A percentile compares a stretch with the other conserved stretches of the same genome.
These are phyloP conservation scores for Collybiopsis luxurians DNA, from an alignment of 768 basidiomycete genomes.

Conservation along the genomic window DNA sequence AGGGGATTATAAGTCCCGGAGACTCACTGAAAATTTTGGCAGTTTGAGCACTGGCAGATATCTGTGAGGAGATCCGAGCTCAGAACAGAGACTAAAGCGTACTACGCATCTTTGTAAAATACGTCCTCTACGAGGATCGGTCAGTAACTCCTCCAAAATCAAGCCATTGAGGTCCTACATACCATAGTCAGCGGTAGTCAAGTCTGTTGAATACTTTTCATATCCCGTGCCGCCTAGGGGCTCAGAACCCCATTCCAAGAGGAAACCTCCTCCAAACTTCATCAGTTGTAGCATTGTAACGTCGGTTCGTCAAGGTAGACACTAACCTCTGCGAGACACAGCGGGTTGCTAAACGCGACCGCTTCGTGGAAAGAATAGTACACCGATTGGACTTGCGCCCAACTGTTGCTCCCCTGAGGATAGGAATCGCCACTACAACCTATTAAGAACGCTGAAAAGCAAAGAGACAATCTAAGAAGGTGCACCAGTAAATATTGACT, in stretches of 20 bases:
- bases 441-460: neutral
- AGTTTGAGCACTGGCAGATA: conserved; percentile 45
- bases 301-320: neutral
- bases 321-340: conserved; percentile 48
- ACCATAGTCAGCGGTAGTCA: conserved; percentile 45
- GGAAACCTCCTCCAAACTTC: conserved; percentile 49
- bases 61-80: too few relatives aligned
- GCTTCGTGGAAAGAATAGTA: conserved; percentile 44
- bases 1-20: conserved; percentile 9
- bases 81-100: conserved; percentile 10
- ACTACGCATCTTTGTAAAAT: conserved; percentile 55
- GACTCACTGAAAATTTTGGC: conserved; percentile 48
- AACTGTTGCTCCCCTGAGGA: conserved; percentile 44
- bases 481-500: conserved; percentile 49
- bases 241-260: conserved; percentile 41
- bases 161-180: neutral
- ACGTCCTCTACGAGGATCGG: conserved; percentile 36
- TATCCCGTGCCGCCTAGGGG: conserved; percentile 46
- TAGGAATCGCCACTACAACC: conserved; percentile 45
- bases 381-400: conserved; percentile 48
- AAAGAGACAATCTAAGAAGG: neutral
- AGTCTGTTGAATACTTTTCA: conserved; percentile 42
- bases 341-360: conserved; percentile 43
- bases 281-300: neutral
- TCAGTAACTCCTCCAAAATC: neutral